These are phyloP conservation scores for Aureobasidium vineae DNA, from an alignment of 2,329 filamentous ascomycete genomes.

Conservation along the genomic window DNA sequence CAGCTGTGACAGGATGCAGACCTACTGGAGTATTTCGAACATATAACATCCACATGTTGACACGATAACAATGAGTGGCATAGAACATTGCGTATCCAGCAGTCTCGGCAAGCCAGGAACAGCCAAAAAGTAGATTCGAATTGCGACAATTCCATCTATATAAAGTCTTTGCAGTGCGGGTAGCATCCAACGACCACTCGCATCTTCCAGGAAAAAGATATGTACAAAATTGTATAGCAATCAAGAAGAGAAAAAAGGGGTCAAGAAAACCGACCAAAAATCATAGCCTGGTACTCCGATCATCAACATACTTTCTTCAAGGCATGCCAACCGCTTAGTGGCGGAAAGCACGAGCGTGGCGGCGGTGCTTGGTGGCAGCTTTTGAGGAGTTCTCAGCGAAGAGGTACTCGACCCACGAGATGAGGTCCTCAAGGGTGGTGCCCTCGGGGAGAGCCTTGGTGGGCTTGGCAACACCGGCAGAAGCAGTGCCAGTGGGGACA, in stretches of 20 bases:
- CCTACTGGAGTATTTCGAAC: no score
- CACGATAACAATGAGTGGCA: neutral
- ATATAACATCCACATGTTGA: neutral
- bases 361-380: conserved; percentile 10
- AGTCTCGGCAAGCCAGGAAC: neutral
- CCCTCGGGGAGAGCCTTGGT: conserved; percentile 34
- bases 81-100: neutral
- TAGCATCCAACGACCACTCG: conserved; percentile 10
- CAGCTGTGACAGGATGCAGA: neutral
- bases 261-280: neutral
- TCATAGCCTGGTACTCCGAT: conserved; percentile 14
- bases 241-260: conserved; percentile 13
- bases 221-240: conserved; percentile 12
- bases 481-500: conserved; percentile 25
- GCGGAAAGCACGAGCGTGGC: conserved; percentile 25
- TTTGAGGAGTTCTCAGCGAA: conserved; percentile 28
- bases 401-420: conserved; percentile 35
- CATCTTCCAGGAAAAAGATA: neutral
- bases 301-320: neutral
- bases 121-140: neutral
- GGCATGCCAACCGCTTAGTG: conserved; percentile 18
- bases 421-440: conserved; percentile 33
- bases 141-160: neutral
- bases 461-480: conserved; percentile 27
- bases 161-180: conserved; percentile 14